phyloP scores from a whole-genome alignment of 768 basidiomycete genomes.

The Trametes villosa region DNA sequence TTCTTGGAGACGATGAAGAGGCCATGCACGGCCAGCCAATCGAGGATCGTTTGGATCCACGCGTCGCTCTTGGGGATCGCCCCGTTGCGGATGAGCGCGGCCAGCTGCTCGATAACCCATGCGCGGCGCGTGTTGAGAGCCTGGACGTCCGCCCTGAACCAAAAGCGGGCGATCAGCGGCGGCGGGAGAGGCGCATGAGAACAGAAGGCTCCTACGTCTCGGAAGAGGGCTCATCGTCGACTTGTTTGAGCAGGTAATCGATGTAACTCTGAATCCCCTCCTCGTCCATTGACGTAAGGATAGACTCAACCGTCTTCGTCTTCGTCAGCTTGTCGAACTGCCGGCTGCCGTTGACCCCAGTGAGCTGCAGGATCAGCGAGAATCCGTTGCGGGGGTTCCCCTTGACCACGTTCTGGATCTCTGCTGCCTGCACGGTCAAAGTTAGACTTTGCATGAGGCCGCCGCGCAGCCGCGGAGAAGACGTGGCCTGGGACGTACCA shows the following conservation, averaged over 20 bases:
- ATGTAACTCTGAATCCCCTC: constrained; percentile 82
- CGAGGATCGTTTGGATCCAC: constrained; percentile 74
- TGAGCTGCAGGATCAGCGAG: constrained; percentile 81
- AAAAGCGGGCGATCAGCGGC: constrained; percentile 18
- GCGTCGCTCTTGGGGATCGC: constrained; percentile 79
- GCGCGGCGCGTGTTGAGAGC: constrained; percentile 58
- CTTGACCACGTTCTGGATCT: constrained; percentile 76
- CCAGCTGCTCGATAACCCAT: constrained; percentile 90
- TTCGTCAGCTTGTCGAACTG: constrained; percentile 93
- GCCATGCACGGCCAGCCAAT: constrained; percentile 84
- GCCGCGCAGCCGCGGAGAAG: neutral
- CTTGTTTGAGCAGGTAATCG: constrained; percentile 65
- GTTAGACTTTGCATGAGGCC: constrained; percentile 4
- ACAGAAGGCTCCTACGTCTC: constrained; percentile 17
- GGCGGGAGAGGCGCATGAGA: constrained; percentile 15
- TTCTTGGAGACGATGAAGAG: constrained; percentile 79
- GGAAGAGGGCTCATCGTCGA: constrained; percentile 46
- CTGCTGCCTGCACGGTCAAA: constrained; percentile 57
- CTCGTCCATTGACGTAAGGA: constrained; percentile 73
- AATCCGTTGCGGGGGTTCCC: constrained; percentile 81
- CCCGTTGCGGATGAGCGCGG: constrained; percentile 76
- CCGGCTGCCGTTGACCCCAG: constrained; percentile 78
- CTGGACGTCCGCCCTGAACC: constrained; percentile 48
- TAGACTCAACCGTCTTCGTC: constrained; percentile 89
- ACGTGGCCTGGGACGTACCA: constrained; percentile 51